These are phyloP conservation scores for Chaetoceros muelleri DNA, from an alignment of 108 stramenopile species.

Conservation along the genomic window DNA sequence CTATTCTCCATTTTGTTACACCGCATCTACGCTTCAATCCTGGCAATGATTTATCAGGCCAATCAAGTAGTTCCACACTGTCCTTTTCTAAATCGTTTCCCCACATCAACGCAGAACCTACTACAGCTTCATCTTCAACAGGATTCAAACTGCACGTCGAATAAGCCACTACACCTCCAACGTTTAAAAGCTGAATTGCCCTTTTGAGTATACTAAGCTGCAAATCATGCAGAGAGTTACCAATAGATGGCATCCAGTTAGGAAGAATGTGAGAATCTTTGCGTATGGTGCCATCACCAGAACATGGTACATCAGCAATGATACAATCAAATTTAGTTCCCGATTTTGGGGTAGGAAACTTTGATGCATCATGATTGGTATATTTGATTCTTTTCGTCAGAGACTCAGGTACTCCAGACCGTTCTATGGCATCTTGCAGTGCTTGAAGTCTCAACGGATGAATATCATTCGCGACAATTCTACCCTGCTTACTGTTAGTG, in stretches of 20 bases:
- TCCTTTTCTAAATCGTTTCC: not conserved
- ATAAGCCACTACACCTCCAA: conserved; percentile 71
- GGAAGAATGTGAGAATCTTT: conserved; percentile 70
- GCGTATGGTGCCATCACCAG: conserved; percentile 81
- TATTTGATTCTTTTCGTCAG: conserved; percentile 24
- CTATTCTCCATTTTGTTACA: conserved; percentile 52
- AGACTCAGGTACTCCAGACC: conserved; percentile 36
- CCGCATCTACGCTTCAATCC: conserved; percentile 42
- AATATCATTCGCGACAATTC: conserved; percentile 78
- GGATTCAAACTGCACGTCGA: conserved; percentile 86
- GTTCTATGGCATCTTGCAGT: conserved; percentile 46
- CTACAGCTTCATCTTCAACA: conserved; percentile 90
- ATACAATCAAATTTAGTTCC: conserved; percentile 41
- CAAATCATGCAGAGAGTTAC: conserved; percentile 50
- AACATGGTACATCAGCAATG: conserved; percentile 84
- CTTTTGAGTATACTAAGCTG: conserved; percentile 69
- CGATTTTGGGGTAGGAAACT: conserved; percentile 21
- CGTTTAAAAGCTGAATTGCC: conserved; percentile 46
- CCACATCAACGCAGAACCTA: conserved; percentile 44
- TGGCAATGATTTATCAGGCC: conserved; percentile 22
- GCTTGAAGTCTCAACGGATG: conserved; percentile 48
- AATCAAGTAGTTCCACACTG: conserved; percentile 30
- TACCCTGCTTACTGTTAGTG: conserved; percentile 14
- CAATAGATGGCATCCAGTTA: conserved; percentile 50
- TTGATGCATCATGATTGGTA: conserved; percentile 38